Percentiles rank a stretch among this genome's conserved stretches.
Evolutionary conservation across 2,329 filamentous ascomycete genomes (phyloP).

Genomic region (Fusarium buxicola): DNA sequence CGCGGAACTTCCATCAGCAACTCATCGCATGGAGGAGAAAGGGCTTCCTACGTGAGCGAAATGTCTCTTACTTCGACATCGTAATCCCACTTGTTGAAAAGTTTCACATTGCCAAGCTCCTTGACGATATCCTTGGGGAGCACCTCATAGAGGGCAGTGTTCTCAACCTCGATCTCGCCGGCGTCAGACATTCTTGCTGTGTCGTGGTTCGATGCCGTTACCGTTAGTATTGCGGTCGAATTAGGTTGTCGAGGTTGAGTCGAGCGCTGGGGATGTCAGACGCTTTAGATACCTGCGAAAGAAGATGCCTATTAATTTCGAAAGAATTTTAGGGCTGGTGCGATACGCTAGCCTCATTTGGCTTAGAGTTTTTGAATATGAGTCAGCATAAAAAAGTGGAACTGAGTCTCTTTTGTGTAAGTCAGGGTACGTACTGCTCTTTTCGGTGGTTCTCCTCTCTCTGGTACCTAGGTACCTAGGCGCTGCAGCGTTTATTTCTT

Average conservation of each 20-base stretch:
- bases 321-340: too few species aligned
- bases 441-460: too few species aligned
- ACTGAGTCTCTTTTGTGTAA: too few species aligned
- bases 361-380: too few species aligned
- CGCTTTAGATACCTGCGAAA: too few species aligned
- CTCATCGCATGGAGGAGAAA: conserved; percentile 29
- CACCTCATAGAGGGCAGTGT: conserved; percentile 78
- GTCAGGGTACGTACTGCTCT: too few species aligned
- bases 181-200: conserved; percentile 86
- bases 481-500: too few species aligned
- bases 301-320: too few species aligned
- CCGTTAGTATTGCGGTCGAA: conserved; percentile 54
- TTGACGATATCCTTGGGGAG: conserved; percentile 93
- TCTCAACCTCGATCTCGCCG: conserved; percentile 94
- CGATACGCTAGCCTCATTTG: too few species aligned
- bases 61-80: conserved; percentile 99
- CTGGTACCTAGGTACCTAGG: too few species aligned
- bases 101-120: conserved; percentile 92
- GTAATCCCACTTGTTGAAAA: conserved; percentile 98
- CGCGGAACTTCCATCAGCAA: conserved; percentile 50
- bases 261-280: too few species aligned
- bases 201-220: conserved; percentile 53
- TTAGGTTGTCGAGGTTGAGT: conserved; percentile 53
- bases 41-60: conserved; percentile 86
- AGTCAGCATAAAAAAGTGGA: too few species aligned